Base-by-base conservation (phyloP, 2,329 filamentous ascomycete species). In the Rasamsonia emersonii region DNA sequence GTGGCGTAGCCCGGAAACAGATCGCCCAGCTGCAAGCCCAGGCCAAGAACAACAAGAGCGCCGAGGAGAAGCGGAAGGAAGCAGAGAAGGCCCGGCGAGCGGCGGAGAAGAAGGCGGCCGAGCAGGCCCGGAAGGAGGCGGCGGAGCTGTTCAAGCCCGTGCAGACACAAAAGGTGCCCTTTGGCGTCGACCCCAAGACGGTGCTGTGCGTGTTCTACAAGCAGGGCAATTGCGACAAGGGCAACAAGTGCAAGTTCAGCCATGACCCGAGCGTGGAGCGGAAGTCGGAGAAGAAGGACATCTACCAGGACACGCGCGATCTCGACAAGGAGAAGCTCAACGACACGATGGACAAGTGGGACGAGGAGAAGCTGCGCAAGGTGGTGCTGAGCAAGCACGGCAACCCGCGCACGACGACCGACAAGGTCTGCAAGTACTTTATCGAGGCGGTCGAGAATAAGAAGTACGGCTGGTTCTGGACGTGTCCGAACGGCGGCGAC, bases 391-490 rank as follows among this genome's bases (percentile, higher is more conserved):
- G 83, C 51, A 98, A 98, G 68, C 93, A 98, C 62, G 91, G 91
- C 32, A 98, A 98, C 62, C 91, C 93, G 39, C 79, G 81, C 57
- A 94, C 88, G 14, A 84, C 83, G 4, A 98, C 91, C 28, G 91
- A 98, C 57, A 98, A 96, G 65, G 91, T 98, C 45, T 98, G 91
- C 84, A 98, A 96, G 64, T 94, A 68, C 70, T 98, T 98, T 59
- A 91, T 96, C 56, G 80, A 88, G 46, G 91, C 91, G 16, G 91
- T 98, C 41, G 91, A 98, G 64, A 91, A 98, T 55, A 84, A 86
- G 51, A 98, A 96, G 64, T 98, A 98, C 52, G 91, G 91, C 41
- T 98, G 91, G 91, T 96, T 98, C 65, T 98, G 91, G 91, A 72
- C 78, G 38, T 98, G 91, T 73, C 91, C 91, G 28, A 96, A 96